phyloP scores from a whole-genome alignment of 2,329 filamentous ascomycete genomes.

The Calonectria hawksworthii region DNA sequence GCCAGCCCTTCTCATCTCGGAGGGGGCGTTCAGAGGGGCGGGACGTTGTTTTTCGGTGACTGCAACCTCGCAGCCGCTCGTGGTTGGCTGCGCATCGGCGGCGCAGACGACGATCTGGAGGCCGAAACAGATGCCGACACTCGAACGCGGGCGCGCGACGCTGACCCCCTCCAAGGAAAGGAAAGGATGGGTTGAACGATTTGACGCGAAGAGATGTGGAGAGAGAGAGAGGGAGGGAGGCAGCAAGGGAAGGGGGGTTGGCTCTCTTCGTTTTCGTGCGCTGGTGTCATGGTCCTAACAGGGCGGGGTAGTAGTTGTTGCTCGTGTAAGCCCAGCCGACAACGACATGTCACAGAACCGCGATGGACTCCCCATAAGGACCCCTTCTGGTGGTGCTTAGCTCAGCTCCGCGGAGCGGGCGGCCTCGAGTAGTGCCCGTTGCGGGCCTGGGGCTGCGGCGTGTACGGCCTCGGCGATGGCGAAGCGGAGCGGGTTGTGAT shows the following conservation, averaged over 20 bases:
- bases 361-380: no score
- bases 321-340: not conserved
- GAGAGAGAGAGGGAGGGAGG: not conserved
- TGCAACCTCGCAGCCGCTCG: slow-evolving; percentile 61
- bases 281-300: slow-evolving; percentile 77
- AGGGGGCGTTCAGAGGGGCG: slow-evolving; percentile 47
- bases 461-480: slow-evolving; percentile 89
- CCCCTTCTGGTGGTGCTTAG: slow-evolving; percentile 55
- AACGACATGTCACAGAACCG: slow-evolving; percentile 75
- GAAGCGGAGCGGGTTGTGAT: slow-evolving; percentile 73
- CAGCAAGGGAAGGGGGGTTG: no score
- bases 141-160: not conserved
- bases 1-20: slow-evolving; percentile 46
- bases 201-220: not conserved
- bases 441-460: slow-evolving; percentile 74
- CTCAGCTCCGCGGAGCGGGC: slow-evolving; percentile 56
- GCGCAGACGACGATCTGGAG: slow-evolving; percentile 63
- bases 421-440: slow-evolving; percentile 74
- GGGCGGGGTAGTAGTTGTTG: slow-evolving; percentile 71
- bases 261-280: no score
- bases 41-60: slow-evolving; percentile 52
- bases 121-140: slow-evolving; percentile 62
- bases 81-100: slow-evolving; percentile 53
- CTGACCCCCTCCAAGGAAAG: no score
- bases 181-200: not conserved